Percentiles rank a stretch among this genome's conserved stretches.
phyloP scores from a whole-genome alignment of 2,329 filamentous ascomycete genomes.

The Coniosporium tulheliwenetii region DNA sequence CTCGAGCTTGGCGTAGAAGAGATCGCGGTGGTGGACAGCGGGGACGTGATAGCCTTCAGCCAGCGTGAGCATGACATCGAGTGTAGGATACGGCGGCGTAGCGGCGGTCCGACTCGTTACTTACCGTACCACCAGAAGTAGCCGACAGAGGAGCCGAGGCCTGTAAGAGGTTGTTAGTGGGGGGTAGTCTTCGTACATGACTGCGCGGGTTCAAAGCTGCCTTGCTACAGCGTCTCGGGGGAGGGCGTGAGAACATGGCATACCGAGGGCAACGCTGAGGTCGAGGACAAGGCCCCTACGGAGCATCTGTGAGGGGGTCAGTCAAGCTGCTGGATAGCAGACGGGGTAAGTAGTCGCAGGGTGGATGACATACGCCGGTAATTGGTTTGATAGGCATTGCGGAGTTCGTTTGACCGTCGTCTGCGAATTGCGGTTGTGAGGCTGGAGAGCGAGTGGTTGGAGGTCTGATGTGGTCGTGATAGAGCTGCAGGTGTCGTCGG shows the following conservation, averaged over 20 bases:
- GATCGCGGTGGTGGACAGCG: conserved; percentile 45
- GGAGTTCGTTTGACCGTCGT: neutral
- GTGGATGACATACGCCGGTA: conserved; percentile 27
- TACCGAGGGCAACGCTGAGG: conserved; percentile 50
- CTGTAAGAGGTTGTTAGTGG: conserved; percentile 18
- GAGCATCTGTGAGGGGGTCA: conserved; percentile 39
- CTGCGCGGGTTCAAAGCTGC: neutral
- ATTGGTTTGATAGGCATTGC: conserved; percentile 33
- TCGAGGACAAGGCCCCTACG: conserved; percentile 50
- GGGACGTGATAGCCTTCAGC: conserved; percentile 41
- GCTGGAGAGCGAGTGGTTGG: neutral
- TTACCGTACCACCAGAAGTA: conserved; percentile 54
- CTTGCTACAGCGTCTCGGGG: neutral
- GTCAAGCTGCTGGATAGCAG: conserved; percentile 7
- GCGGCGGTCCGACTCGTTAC: conserved; percentile 12
- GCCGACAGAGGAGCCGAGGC: conserved; percentile 45
- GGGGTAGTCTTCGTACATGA: neutral
- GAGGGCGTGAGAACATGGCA: conserved; percentile 16
- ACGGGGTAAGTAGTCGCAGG: neutral
- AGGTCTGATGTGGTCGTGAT: neutral
- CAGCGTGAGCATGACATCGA: conserved; percentile 1
- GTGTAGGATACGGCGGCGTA: neutral
- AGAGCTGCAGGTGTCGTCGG: too few relatives aligned
- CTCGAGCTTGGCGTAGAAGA: conserved; percentile 49
- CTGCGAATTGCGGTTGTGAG: neutral